Percentiles rank a stretch among this genome's conserved stretches.
phyloP scores from a whole-genome alignment of 2,329 filamentous ascomycete species.

The Corinectria fuckeliana region DNA sequence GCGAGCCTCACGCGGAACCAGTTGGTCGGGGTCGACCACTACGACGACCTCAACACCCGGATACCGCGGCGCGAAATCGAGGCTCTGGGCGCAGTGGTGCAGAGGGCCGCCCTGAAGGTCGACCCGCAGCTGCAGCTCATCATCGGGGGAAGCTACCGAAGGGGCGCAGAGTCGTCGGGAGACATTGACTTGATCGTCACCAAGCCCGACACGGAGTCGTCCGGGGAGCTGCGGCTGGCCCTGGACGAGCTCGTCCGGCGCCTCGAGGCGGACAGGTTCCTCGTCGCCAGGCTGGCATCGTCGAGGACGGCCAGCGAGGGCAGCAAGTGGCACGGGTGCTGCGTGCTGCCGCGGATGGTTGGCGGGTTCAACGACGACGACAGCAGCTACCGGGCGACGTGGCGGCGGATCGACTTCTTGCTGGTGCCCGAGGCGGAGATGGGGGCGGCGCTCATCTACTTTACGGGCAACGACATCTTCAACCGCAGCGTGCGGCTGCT shows the following conservation, averaged over 20 bases:
- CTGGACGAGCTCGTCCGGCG: constrained; percentile 67
- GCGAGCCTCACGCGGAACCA: constrained; percentile 74
- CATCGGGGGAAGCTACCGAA: constrained; percentile 83
- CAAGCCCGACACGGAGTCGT: constrained; percentile 61
- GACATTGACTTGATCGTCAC: constrained; percentile 90
- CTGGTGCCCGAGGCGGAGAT: constrained; percentile 81
- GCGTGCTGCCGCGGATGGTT: constrained; percentile 64
- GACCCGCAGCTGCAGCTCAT: constrained; percentile 73
- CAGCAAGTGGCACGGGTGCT: constrained; percentile 90
- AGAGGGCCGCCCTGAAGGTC: constrained; percentile 60
- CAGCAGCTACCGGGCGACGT: constrained; percentile 54
- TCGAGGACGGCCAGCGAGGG: constrained; percentile 56
- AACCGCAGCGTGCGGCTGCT: constrained; percentile 85
- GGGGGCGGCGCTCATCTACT: constrained; percentile 90
- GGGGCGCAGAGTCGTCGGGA: constrained; percentile 75
- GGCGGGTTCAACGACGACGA: constrained; percentile 43
- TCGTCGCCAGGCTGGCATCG: constrained; percentile 73
- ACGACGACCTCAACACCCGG: constrained; percentile 77
- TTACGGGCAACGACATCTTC: constrained; percentile 94
- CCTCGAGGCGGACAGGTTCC: constrained; percentile 68
- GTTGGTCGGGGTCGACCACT: constrained; percentile 77
- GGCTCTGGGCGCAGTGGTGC: constrained; percentile 70
- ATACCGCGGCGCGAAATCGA: constrained; percentile 82
- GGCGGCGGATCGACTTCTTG: constrained; percentile 85
- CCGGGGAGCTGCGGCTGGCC: constrained; percentile 65